Evolutionary conservation across 2,329 filamentous ascomycete genomes (phyloP).

Genomic region (Stagonosporopsis tanaceti): DNA sequence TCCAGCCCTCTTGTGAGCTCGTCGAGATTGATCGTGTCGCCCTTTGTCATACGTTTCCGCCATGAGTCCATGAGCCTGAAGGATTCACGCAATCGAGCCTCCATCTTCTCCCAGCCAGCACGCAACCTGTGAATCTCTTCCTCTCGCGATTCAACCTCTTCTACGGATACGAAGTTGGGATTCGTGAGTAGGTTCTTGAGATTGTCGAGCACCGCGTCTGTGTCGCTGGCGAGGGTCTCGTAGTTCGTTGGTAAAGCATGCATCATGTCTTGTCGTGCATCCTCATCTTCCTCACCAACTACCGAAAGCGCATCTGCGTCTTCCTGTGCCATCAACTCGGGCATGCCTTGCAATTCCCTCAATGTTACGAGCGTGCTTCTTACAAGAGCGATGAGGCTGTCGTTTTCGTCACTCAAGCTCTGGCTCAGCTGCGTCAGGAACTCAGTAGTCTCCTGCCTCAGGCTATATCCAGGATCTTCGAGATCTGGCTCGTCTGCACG

Average conservation of each 20-base stretch:
- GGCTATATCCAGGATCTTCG: slow-evolving; percentile 68
- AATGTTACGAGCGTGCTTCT: slow-evolving; percentile 75
- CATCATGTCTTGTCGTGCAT: slow-evolving; percentile 43
- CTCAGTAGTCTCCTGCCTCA: slow-evolving; percentile 87
- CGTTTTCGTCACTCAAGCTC: slow-evolving; percentile 89
- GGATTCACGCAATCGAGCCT: slow-evolving; percentile 87
- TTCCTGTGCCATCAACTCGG: slow-evolving; percentile 42
- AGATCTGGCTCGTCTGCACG: slow-evolving; percentile 63
- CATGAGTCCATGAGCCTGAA: slow-evolving; percentile 91
- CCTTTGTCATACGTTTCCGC: slow-evolving; percentile 80
- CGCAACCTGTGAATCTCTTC: slow-evolving; percentile 86
- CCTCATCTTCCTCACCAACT: slow-evolving; percentile 45
- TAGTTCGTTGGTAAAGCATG: slow-evolving; percentile 66
- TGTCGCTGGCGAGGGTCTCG: slow-evolving; percentile 73
- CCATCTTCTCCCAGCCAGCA: slow-evolving; percentile 92
- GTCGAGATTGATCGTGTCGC: slow-evolving; percentile 70
- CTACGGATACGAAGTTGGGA: slow-evolving; percentile 92
- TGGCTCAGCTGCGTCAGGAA: slow-evolving; percentile 87
- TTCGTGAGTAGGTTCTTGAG: slow-evolving; percentile 87
- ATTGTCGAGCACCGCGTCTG: slow-evolving; percentile 81
- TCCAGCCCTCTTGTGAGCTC: slow-evolving; percentile 68
- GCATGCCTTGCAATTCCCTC: slow-evolving; percentile 67
- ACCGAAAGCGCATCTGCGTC: slow-evolving; percentile 38
- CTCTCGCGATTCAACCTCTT: slow-evolving; percentile 92
- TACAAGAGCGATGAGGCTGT: slow-evolving; percentile 76